Conservation (phyloP, 352 stramenopile species). For the Phytophthora pseudosyringae region DNA sequence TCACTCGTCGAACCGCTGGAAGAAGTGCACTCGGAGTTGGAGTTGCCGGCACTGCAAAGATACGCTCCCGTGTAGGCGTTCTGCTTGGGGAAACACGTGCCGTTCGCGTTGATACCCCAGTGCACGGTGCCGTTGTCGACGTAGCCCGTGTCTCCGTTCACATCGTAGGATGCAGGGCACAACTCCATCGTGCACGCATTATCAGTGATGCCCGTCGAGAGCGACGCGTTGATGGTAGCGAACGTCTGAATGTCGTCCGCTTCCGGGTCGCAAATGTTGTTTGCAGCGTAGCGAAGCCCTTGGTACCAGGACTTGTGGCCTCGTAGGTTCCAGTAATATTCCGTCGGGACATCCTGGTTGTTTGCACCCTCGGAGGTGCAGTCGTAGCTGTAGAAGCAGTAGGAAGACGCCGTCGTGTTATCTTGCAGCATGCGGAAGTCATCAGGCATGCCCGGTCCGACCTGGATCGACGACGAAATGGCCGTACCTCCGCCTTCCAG, state of each 20-base stretch:
- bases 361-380: conserved; percentile 58
- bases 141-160: conserved; percentile 49
- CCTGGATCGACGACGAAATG: conserved; percentile 92
- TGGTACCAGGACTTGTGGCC: conserved; percentile 74
- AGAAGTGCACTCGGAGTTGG: conserved; percentile 31
- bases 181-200: conserved; percentile 45
- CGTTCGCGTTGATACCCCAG: conserved; percentile 66
- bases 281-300: conserved; percentile 58
- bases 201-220: conserved; percentile 44
- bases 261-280: conserved; percentile 53
- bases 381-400: conserved; percentile 48
- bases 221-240: conserved; percentile 34
- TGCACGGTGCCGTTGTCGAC: conserved; percentile 43
- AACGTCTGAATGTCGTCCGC: conserved; percentile 40
- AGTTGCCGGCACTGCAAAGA: conserved; percentile 60
- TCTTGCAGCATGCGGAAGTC: conserved; percentile 51
- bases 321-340: conserved; percentile 41
- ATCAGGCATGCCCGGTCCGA: conserved; percentile 69
- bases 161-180: conserved; percentile 58
- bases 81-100: conserved; percentile 58
- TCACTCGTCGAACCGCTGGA: conserved; percentile 24
- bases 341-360: conserved; percentile 43
- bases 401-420: conserved; percentile 19
- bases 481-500: conserved; percentile 85
- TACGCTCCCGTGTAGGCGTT: conserved; percentile 65